Evolutionary conservation across 2,329 filamentous ascomycete species (phyloP).

Genomic region (Colletotrichum liriopes): DNA sequence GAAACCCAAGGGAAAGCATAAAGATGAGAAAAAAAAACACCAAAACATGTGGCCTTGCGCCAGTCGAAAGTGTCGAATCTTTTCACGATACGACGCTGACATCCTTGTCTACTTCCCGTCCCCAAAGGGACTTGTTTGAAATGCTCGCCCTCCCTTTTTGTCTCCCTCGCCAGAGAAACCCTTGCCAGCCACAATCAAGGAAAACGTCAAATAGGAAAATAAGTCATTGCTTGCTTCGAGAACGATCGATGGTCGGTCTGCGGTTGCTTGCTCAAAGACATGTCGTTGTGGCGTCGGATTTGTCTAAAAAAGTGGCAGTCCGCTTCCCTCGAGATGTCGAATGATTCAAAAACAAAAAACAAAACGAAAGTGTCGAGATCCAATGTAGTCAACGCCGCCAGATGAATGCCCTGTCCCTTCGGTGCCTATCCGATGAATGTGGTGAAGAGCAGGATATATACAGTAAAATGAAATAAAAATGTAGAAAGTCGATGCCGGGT

Average conservation of each 20-base stretch:
- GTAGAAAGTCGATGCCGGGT: slow-evolving; percentile 37
- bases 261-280: slow-evolving; percentile 19
- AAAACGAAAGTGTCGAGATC: slow-evolving; percentile 11
- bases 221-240: slow-evolving; percentile 13
- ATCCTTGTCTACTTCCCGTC: slow-evolving; percentile 33
- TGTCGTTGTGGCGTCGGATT: slow-evolving; percentile 7
- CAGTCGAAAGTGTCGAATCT: slow-evolving; percentile 12
- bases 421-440: slow-evolving; percentile 35
- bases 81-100: slow-evolving; percentile 15
- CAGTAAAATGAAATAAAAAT: slow-evolving; percentile 19
- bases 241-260: slow-evolving; percentile 25
- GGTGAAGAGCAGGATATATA: slow-evolving; percentile 41
- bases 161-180: slow-evolving; percentile 11
- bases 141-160: slow-evolving; percentile 30
- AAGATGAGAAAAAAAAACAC: not conserved
- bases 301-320: slow-evolving; percentile 8
- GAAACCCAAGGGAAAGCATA: not conserved
- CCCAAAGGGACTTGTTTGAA: slow-evolving; percentile 27
- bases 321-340: not conserved
- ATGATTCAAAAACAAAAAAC: not conserved
- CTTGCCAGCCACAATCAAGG: not conserved
- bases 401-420: slow-evolving; percentile 40
- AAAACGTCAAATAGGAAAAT: slow-evolving; percentile 3
- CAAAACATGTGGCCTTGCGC: slow-evolving; percentile 20
- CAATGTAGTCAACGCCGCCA: slow-evolving; percentile 37